Conservation (phyloP, 2,329 filamentous ascomycete species). For the Mycocentrospora acerina region DNA sequence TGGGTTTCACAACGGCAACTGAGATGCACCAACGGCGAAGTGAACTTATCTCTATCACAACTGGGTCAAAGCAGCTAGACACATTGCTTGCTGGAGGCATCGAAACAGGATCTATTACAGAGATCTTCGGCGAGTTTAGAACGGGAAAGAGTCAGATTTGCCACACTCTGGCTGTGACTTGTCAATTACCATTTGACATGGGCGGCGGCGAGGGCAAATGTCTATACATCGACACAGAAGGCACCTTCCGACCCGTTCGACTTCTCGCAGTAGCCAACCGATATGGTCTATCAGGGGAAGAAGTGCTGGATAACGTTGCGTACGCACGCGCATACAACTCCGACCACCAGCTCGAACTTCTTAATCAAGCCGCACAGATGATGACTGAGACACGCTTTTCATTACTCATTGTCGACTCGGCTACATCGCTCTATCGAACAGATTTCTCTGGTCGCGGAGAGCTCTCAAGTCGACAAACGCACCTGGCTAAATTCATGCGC, state of each 20-base stretch:
- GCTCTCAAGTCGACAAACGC: conserved; percentile 87
- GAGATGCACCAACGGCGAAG: conserved; percentile 98
- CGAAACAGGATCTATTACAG: conserved; percentile 96
- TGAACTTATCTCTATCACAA: conserved; percentile 96
- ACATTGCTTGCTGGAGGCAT: conserved; percentile 91
- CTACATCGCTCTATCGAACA: conserved; percentile 91
- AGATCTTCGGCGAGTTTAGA: conserved; percentile 96
- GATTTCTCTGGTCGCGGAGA: conserved; percentile 97
- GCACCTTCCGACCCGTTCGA: conserved; percentile 88
- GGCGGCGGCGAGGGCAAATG: conserved; percentile 98
- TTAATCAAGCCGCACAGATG: conserved; percentile 95
- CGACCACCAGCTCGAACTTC: conserved; percentile 91
- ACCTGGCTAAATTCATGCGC: conserved; percentile 86
- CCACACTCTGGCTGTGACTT: conserved; percentile 97
- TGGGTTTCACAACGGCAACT: conserved; percentile 98
- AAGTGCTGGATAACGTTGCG: conserved; percentile 96
- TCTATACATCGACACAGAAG: conserved; percentile 97
- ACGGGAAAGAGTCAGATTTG: conserved; percentile 99
- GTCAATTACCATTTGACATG: conserved; percentile 98
- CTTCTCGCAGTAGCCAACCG: conserved; percentile 89
- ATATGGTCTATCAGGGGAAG: conserved; percentile 92
- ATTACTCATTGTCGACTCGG: conserved; percentile 91
- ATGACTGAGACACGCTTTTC: conserved; percentile 99
- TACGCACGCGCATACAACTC: conserved; percentile 99
- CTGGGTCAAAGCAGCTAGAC: conserved; percentile 95